Conservation (phyloP, 179 eudicot genomes). For the Amaranthus tricolor region DNA sequence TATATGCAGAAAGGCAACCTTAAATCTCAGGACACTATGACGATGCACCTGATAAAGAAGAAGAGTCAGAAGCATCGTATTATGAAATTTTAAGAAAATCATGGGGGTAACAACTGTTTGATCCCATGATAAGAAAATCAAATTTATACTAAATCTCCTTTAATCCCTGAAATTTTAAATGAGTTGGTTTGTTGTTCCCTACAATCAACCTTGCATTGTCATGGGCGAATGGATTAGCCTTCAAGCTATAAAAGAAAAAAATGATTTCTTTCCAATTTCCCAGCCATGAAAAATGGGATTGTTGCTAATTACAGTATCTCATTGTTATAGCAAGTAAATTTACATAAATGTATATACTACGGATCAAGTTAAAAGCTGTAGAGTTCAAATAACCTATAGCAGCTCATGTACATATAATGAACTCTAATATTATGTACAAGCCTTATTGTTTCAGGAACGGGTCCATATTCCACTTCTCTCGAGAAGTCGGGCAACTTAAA, state of each 20-base stretch:
- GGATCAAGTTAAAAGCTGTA: conserved; percentile 9
- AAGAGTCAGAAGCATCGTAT: too few relatives aligned
- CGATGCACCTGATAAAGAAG: too few relatives aligned
- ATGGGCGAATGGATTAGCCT: neutral
- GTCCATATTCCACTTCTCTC: neutral
- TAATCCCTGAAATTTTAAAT: too few relatives aligned
- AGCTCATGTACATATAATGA: conserved; percentile 14
- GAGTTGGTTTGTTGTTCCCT: too few relatives aligned
- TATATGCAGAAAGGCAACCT: too few relatives aligned
- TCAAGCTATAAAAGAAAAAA: neutral
- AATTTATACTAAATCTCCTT: too few relatives aligned
- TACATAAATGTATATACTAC: conserved; percentile 10
- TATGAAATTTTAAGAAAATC: too few relatives aligned
- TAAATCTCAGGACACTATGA: too few relatives aligned
- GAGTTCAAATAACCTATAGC: conserved; percentile 6
- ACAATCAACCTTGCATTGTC: too few relatives aligned
- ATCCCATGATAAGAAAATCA: too few relatives aligned
- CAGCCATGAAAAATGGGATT: neutral
- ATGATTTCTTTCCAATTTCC: neutral
- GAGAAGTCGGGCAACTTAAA: neutral
- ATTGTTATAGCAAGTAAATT: neutral
- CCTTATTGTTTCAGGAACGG: neutral
- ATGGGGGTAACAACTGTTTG: too few relatives aligned
- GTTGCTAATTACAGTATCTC: neutral
- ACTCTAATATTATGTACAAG: conserved; percentile 14